Evolutionary conservation across 495 filamentous ascomycete genomes (phyloP).

Genomic region (Talaromyces thailandensis): DNA sequence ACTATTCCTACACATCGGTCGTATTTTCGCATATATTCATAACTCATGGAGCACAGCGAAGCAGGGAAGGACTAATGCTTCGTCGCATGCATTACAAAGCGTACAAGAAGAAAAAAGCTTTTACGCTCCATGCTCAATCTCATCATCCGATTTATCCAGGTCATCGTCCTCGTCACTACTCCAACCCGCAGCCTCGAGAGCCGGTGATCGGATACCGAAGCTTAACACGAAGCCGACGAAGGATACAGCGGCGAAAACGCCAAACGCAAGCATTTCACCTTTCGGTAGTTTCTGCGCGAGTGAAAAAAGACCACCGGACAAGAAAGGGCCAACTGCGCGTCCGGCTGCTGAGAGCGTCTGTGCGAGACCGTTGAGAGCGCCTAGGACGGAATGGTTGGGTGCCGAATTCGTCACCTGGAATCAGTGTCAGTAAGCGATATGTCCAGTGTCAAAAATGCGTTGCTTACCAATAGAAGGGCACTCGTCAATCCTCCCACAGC

Average conservation of each 20-base stretch:
- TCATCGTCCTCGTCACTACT: conserved; percentile 43
- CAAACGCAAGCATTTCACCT: conserved; percentile 79
- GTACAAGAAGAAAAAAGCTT: neutral
- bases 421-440: neutral
- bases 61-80: neutral
- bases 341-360: conserved; percentile 91
- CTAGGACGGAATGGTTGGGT: conserved; percentile 75
- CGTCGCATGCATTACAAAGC: neutral
- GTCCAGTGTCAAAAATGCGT: neutral
- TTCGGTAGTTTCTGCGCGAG: conserved; percentile 62
- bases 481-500: conserved; percentile 84
- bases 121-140: conserved; percentile 10
- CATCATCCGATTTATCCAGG: conserved; percentile 41
- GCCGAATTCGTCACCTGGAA: conserved; percentile 84
- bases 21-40: neutral
- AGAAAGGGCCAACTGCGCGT: conserved; percentile 77
- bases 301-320: conserved; percentile 78
- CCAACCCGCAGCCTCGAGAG: conserved; percentile 54
- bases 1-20: neutral
- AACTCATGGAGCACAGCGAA: neutral
- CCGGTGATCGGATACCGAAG: conserved; percentile 54
- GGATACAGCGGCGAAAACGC: conserved; percentile 69
- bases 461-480: conserved; percentile 69
- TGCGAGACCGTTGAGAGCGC: conserved; percentile 86
- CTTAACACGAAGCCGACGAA: conserved; percentile 70